Conservation (phyloP, 2,329 filamentous ascomycete species). For the Talaromyces sp. region DNA sequence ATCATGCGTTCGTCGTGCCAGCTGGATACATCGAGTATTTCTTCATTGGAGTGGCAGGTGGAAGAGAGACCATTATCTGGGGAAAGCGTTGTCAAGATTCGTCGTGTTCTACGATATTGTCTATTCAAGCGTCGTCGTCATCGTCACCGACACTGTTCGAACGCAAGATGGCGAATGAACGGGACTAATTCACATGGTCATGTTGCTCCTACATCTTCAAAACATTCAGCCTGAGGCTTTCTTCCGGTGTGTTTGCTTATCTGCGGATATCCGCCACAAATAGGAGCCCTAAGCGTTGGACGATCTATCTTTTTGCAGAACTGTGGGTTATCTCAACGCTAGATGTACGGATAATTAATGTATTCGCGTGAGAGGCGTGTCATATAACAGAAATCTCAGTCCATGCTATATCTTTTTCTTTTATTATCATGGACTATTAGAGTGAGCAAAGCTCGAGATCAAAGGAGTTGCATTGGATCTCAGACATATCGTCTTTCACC, state of each 20-base stretch:
- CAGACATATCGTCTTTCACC: no score
- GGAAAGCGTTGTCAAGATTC: neutral
- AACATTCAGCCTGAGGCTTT: neutral
- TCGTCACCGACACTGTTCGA: neutral
- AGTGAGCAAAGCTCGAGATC: no score
- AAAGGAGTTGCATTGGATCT: no score
- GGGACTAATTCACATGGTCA: neutral
- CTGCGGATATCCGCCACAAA: neutral
- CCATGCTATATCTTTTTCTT: no score
- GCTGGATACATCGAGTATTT: neutral
- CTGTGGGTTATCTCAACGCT: neutral
- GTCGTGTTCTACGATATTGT: neutral
- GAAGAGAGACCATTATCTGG: neutral
- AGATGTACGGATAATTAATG: neutral
- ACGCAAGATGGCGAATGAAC: neutral
- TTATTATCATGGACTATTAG: no score
- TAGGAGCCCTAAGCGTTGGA: neutral
- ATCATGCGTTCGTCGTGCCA: neutral
- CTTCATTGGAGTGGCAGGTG: neutral
- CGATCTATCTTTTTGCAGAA: neutral
- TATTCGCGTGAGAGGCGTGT: neutral
- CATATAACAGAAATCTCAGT: neutral
- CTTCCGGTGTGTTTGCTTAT: neutral
- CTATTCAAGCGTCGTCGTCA: neutral
- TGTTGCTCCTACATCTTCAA: neutral